Evolutionary conservation across 768 basidiomycete species (phyloP), one percentile per base, ranked within the genome.

Genomic region (Phanerochaete sordida): DNA sequence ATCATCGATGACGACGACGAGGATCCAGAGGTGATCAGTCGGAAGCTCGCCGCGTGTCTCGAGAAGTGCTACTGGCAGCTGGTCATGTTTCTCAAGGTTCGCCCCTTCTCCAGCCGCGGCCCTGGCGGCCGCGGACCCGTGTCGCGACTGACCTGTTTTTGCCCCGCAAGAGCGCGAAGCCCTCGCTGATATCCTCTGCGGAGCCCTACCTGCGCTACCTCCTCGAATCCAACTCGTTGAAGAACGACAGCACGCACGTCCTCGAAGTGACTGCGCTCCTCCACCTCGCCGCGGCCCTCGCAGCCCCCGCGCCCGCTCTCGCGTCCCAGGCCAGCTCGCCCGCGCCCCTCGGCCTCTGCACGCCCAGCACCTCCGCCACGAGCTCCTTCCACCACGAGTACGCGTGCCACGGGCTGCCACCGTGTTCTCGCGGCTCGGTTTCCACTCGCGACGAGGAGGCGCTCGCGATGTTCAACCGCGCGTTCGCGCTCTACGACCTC

Each of bases 41-140:
- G 57, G 30, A 62, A 63, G 31, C 30, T 68, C 30, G 57, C 58
- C 16, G 63, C 63, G 1, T 54, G 62, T 26, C 64, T 68, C 2
- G 61, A 67, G 54, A 65, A 63, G 27, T 68, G 66, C 60, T 65
- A 68, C 58, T 68, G 64, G 64, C 66, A 68, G 61, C 59, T 68
- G 31, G 61, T 65, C 15, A 63, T 65, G 51, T 68, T 68, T 56
- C 60, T 65, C 30, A 51, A 63, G 43, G 66, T 68, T 46, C 52
- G 66, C 8, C 31, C n/a, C 43, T 46, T 21, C 23, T 54, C 26
- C 13, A 23, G 37, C 33, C 24, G 53, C 53, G 53, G 11, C 53
- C 53, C 23, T 4, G 21, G 24, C 13, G 23, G 21, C 9, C 37
- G 37, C 24, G 33, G 39, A 43, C 39, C 39, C 11, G 39, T 43